phyloP scores from a whole-genome alignment of 495 filamentous ascomycete genomes.

The Penicillium coprophilum region DNA sequence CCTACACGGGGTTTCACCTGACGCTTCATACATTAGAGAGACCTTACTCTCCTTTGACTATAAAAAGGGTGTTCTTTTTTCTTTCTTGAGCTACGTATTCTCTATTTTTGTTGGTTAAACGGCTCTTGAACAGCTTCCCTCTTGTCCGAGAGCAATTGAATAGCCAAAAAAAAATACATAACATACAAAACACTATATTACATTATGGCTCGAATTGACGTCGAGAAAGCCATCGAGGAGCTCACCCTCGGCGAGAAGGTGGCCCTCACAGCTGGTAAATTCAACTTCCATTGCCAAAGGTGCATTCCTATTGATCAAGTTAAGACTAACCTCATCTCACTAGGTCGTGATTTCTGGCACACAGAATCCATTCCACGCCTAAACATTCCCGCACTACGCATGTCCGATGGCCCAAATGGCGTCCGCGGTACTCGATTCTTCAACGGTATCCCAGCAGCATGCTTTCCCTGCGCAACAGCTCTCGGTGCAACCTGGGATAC shows the following conservation, averaged over 20 bases:
- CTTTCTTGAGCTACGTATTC: not conserved
- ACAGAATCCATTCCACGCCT: constrained; percentile 66
- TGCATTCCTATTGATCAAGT: not conserved
- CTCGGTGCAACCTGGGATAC: constrained; percentile 72
- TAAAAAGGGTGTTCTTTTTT: not conserved
- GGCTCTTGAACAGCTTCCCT: not conserved
- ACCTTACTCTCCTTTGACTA: not conserved
- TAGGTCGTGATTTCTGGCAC: constrained; percentile 76
- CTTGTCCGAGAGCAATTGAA: not conserved
- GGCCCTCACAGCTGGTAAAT: constrained; percentile 57
- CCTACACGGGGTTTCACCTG: constrained; percentile 1
- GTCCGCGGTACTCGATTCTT: constrained; percentile 73
- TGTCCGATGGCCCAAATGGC: constrained; percentile 75
- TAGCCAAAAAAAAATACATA: not conserved
- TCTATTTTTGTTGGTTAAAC: not conserved
- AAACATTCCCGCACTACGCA: constrained; percentile 66
- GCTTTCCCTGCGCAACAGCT: constrained; percentile 67
- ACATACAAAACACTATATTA: not conserved
- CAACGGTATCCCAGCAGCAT: constrained; percentile 65
- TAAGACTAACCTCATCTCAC: constrained; percentile 1
- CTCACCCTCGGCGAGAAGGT: constrained; percentile 63
- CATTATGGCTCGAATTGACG: constrained; percentile 58
- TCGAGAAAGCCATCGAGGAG: constrained; percentile 61
- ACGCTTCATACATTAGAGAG: not conserved
- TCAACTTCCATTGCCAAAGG: not conserved